phyloP scores from a whole-genome alignment of 805 yeast species.

The Suhomyces tanzawaensis region DNA sequence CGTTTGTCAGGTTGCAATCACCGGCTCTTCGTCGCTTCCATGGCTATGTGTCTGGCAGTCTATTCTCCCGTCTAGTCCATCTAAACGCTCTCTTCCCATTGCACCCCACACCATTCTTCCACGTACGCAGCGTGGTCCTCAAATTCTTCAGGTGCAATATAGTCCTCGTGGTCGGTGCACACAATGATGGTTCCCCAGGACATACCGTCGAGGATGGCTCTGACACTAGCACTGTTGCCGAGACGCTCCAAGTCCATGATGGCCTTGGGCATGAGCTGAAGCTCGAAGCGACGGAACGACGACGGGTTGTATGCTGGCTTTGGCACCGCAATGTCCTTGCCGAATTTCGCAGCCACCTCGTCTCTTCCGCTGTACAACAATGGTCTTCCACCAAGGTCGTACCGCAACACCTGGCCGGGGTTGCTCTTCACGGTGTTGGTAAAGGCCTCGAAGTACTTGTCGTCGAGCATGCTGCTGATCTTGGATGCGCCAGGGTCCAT shows the following conservation, averaged over 20 bases:
- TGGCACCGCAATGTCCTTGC: conserved; percentile 45
- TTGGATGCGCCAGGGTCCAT: conserved; percentile 21
- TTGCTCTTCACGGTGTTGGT: conserved; percentile 73
- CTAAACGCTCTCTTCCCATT: conserved; percentile 70
- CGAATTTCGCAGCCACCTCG: conserved; percentile 46
- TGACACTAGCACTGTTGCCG: conserved; percentile 14
- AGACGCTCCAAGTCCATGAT: conserved; percentile 74
- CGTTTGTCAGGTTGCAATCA: too few species aligned
- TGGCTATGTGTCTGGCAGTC: too few species aligned
- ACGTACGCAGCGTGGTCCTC: conserved; percentile 69
- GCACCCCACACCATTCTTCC: conserved; percentile 80
- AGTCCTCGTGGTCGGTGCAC: conserved; percentile 72
- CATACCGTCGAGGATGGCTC: conserved; percentile 70
- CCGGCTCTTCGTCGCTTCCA: too few species aligned
- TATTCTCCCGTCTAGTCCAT: too few species aligned
- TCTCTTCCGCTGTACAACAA: conserved; percentile 68
- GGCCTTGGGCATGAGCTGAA: conserved; percentile 93
- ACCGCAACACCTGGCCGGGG: conserved; percentile 83
- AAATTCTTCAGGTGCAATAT: conserved; percentile 43
- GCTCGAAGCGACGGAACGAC: conserved; percentile 64
- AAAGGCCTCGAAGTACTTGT: conserved; percentile 76
- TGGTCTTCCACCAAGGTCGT: conserved; percentile 78
- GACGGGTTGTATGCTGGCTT: conserved; percentile 60
- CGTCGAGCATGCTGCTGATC: conserved; percentile 60
- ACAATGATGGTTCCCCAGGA: conserved; percentile 96